phyloP scores from a whole-genome alignment of 768 basidiomycete species.

The Suillus americanus region DNA sequence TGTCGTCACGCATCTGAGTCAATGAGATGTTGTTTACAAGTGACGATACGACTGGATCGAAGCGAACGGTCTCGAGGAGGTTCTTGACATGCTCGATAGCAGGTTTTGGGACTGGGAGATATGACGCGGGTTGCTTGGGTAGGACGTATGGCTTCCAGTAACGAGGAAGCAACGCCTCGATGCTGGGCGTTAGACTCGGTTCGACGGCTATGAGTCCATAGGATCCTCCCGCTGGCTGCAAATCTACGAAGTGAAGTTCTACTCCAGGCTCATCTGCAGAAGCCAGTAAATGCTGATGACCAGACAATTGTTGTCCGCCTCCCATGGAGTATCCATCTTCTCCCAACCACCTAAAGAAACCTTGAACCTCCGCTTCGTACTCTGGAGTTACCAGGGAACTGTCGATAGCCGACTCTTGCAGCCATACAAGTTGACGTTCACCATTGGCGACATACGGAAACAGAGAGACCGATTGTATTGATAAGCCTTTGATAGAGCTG shows the following conservation, averaged over 20 bases:
- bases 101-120: constrained; percentile 55
- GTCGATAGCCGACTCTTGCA: constrained; percentile 57
- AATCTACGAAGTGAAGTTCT: constrained; percentile 18
- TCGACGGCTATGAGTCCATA: constrained; percentile 54
- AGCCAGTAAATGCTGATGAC: constrained; percentile 21
- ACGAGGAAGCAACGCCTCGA: constrained; percentile 67
- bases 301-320: constrained; percentile 12
- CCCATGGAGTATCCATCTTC: constrained; percentile 13
- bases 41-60: constrained; percentile 66
- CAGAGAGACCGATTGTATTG: constrained; percentile 28
- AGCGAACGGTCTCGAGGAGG: constrained; percentile 59
- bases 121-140: constrained; percentile 46
- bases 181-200: constrained; percentile 35
- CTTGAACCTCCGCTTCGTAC: constrained; percentile 33
- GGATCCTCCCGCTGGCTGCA: constrained; percentile 43
- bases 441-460: constrained; percentile 20
- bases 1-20: constrained; percentile 63
- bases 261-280: constrained; percentile 9
- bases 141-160: constrained; percentile 73
- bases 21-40: constrained; percentile 70
- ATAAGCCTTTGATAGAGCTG: constrained; percentile 14
- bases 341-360: constrained; percentile 34
- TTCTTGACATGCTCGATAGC: constrained; percentile 55
- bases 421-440: constrained; percentile 54
- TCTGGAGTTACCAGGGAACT: constrained; percentile 35